Base-by-base conservation (phyloP, 2,329 filamentous ascomycete genomes). In the Penicillium sp. region DNA sequence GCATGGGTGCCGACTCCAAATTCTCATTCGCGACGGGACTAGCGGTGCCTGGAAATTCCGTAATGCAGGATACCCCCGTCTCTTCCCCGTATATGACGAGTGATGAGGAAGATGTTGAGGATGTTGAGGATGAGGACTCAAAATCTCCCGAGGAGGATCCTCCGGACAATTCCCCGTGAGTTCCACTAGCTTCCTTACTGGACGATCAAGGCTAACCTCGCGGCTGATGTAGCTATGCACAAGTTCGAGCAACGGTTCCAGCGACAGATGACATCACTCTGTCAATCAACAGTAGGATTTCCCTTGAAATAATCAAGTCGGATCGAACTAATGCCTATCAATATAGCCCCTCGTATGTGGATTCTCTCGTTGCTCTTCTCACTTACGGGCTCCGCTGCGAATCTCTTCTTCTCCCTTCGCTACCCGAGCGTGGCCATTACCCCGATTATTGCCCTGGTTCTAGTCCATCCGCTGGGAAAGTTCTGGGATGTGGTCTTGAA, bases 351-450 rank as follows among this genome's bases (percentile, higher is more conserved):
- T 37, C 90, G 91, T 53, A 95, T 95, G 90, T 95, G 90, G 91
- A 81, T 81, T 31, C 74, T 95, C 19, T 91, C 90, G n/a, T 82
- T 90, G 35, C 70, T 95, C 10, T 95, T 95, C 73, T 88, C 90
- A 9, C 81, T 95, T 37, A 83, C 92, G 39, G 91, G 91, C 59
- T 93, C 90, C 47, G 65, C 65, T 4, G 65, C 65, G 44, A 67
- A 67, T 43, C 78, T 96, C 42, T 95, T 96, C 78, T 96, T 96
- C 79, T 93, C 90, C 35, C 80, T 96, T 71, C 84, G 91, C 83
- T 96, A 95, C 81, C 91, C 91, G 27, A 95, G 91, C 73, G 90
- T 96, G 72, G 89, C 90, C 59, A 93, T 96, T 69, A 93, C 90
- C 22, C 91, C 91, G 39, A 90, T 96, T 64, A 96, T 96, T 53